Evolutionary conservation across 345 rosid genomes (phyloP), one percentile per base, ranked within the genome.

Genomic region (Hevea brasiliensis): DNA sequence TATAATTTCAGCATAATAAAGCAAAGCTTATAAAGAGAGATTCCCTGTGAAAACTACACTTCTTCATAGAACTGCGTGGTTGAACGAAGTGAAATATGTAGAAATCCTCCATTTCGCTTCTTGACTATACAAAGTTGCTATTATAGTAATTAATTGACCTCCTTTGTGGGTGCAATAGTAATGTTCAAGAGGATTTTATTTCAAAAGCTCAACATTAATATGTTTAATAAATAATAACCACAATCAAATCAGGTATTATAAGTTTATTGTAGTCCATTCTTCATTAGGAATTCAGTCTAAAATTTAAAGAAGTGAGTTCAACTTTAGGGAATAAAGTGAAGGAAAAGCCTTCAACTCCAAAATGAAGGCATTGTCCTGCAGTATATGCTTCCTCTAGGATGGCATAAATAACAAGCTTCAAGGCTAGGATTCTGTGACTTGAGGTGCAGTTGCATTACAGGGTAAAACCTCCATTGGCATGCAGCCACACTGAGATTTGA

Each of bases 401-500:
- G 68, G 74, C 44, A 84, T 80, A 82, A 82, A 82, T 77, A 67
- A n/a, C 29, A 12, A 48, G 40, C 27, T 27, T 3, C 20, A 15
- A 23, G 8, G 1, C 18, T 32, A 35, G 26, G 24, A 61, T 12
- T 21, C 12, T 2, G 51, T 41, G 21, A 14, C 37, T 42, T 24
- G 50, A 41, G 44, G 74, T 78, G 88, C 86, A 74, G 79, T 62
- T 72, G 80, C 64, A 81, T 82, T 78, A 78, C 88, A 50, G 83
- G 88, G 81, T 76, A 74, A 74, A 0, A 26, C 68, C 84, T 85
- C 80, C 74, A 55, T 76, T 85, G 86, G 83, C 84, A 80, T 77
- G 81, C 68, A 35, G 77, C 74, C 80, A 68, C 72, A 32, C 37
- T 32, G 4, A 32, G 37, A 32, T 32, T 32, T 32, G 37, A 2